These are phyloP conservation scores for Naematelia encephala DNA, from an alignment of 768 basidiomycete genomes.

Conservation along the genomic window DNA sequence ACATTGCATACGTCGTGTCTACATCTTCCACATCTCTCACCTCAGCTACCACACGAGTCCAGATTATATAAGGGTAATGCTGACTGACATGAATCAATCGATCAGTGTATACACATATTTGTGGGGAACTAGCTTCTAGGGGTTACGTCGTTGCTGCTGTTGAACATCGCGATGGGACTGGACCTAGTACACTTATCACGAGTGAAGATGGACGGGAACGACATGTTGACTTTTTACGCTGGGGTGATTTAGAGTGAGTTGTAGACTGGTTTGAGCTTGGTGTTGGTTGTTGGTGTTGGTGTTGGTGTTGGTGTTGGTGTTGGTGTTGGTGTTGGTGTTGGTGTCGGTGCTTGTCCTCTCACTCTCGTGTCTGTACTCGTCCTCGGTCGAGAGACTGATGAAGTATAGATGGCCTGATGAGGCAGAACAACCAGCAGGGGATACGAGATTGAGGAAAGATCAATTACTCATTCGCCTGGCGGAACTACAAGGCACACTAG, in stretches of 20 bases:
- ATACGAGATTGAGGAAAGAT: slow-evolving; percentile 18
- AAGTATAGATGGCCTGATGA: slow-evolving; percentile 15
- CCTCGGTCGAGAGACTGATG: no score
- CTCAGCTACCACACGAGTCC: no score
- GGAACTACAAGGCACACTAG: slow-evolving; percentile 11
- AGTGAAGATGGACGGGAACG: slow-evolving; percentile 16
- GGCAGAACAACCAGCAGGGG: slow-evolving; percentile 15
- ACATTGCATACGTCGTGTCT: no score
- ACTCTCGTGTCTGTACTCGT: no score
- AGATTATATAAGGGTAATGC: no score
- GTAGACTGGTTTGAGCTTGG: background rate
- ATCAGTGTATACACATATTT: slow-evolving; percentile 62
- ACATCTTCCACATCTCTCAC: background rate
- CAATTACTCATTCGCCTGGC: slow-evolving; percentile 15
- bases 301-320: no score
- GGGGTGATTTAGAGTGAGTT: slow-evolving; percentile 23
- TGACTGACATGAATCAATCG: no score
- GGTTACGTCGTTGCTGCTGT: slow-evolving; percentile 74
- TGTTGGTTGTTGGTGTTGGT: no score
- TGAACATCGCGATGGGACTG: slow-evolving; percentile 77
- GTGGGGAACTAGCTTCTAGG: slow-evolving; percentile 66
- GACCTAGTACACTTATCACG: slow-evolving; percentile 50
- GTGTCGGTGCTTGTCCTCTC: no score
- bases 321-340: no score
- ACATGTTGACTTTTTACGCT: slow-evolving; percentile 18